phyloP scores from a whole-genome alignment of 148 eudicot genomes.

The Spergularia bocconei region DNA sequence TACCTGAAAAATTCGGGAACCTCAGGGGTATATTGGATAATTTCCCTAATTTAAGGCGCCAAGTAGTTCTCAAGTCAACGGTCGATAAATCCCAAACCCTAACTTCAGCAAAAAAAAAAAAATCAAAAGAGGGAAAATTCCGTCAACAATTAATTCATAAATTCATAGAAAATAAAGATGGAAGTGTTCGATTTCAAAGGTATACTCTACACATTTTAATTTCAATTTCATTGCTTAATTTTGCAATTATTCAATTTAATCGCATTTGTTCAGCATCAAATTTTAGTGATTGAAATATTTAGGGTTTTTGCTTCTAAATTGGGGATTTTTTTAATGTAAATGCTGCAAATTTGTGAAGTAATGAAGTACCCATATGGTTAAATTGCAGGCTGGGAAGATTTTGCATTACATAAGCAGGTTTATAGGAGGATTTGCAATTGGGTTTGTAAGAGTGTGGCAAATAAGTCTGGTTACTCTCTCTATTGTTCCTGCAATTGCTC shows the following conservation, averaged over 20 bases:
- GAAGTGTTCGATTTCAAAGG: background rate
- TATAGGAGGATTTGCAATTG: constrained; percentile 49
- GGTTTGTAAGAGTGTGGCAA: constrained; percentile 60
- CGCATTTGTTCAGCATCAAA: background rate
- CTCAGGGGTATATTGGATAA: too few relatives aligned
- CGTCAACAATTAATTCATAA: background rate
- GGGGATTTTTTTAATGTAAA: background rate
- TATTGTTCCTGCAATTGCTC: constrained; percentile 53
- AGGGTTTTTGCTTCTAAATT: background rate
- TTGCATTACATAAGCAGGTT: constrained; percentile 59
- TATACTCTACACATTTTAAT: background rate
- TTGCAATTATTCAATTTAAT: background rate
- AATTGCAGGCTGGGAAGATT: constrained; percentile 55
- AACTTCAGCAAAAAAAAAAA: background rate
- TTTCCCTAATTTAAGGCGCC: too few relatives aligned
- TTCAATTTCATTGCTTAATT: background rate
- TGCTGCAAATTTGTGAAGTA: background rate
- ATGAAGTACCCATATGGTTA: background rate
- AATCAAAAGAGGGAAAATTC: too few relatives aligned
- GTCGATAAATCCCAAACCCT: constrained; percentile 6
- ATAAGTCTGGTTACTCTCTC: constrained; percentile 59
- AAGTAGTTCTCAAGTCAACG: background rate
- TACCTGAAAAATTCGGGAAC: too few relatives aligned
- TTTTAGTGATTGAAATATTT: background rate
- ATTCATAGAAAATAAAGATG: background rate